Percentiles rank a stretch among this genome's conserved stretches.
These are phyloP conservation scores for Athelia sp. DNA, from an alignment of 1,284 basidiomycete species.

Conservation along the genomic window DNA sequence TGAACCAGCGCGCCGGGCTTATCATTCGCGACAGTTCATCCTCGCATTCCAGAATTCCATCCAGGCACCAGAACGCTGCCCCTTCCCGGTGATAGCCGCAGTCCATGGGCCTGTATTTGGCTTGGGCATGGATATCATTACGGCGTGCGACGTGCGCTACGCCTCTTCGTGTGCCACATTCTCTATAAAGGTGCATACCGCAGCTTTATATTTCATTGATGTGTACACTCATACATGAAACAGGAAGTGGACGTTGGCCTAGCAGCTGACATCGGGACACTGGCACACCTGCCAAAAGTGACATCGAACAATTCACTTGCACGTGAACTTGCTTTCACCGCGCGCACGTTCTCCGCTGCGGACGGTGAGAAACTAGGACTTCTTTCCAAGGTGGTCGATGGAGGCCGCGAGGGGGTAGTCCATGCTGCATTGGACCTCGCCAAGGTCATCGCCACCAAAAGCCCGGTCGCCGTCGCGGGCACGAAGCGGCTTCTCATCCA, in stretches of 20 bases:
- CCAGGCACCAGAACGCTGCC: constrained; percentile 62
- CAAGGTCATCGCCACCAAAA: constrained; percentile 67
- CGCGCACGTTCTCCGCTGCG: constrained; percentile 60
- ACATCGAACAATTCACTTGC: constrained; percentile 77
- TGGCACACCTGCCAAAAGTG: constrained; percentile 82
- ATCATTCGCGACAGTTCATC: constrained; percentile 45
- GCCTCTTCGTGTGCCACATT: constrained; percentile 62
- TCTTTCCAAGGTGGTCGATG: constrained; percentile 70
- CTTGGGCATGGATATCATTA: constrained; percentile 73
- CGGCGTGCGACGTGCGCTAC: constrained; percentile 80
- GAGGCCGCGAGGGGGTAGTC: constrained; percentile 56
- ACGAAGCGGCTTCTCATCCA: constrained; percentile 80
- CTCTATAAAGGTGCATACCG: constrained; percentile 64
- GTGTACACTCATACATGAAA: neutral
- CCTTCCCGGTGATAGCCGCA: constrained; percentile 83
- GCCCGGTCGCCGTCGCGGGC: constrained; percentile 75
- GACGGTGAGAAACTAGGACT: constrained; percentile 79
- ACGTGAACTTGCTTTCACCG: constrained; percentile 79
- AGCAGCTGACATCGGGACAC: constrained; percentile 87
- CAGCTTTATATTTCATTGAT: neutral
- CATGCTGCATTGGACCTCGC: constrained; percentile 65
- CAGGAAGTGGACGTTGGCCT: constrained; percentile 90
- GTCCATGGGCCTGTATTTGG: constrained; percentile 77
- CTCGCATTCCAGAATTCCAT: constrained; percentile 76
- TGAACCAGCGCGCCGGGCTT: constrained; percentile 53